Evolutionary conservation across 257 asterid species (phyloP).

Genomic region (Jacaranda mimosifolia): DNA sequence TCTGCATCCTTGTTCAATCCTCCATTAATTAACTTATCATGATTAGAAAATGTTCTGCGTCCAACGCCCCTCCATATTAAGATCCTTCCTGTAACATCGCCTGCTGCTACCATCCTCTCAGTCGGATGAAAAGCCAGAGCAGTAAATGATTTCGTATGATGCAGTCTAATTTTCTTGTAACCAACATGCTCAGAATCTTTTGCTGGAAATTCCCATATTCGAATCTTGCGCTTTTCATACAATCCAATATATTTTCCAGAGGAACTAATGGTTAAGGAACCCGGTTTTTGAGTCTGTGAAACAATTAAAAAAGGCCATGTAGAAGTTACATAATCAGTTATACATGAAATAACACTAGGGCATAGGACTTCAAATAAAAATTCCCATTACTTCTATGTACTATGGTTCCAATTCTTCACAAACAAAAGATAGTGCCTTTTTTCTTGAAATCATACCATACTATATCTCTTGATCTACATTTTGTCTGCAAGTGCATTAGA

Average conservation of each 20-base stretch:
- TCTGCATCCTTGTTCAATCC: conserved; percentile 49
- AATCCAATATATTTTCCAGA: conserved; percentile 76
- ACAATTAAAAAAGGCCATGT: conserved; percentile 26
- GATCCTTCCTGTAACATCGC: conserved; percentile 92
- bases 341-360: conserved; percentile 7
- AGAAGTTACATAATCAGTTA: conserved; percentile 4
- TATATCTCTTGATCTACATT: neutral
- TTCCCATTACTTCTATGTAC: neutral
- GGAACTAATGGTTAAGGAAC: conserved; percentile 58
- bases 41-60: conserved; percentile 41
- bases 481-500: neutral
- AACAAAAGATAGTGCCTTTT: neutral
- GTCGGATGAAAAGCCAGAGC: conserved; percentile 93
- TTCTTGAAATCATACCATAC: neutral
- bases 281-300: conserved; percentile 62
- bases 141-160: conserved; percentile 77
- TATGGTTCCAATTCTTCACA: conserved; percentile 7
- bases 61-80: conserved; percentile 95
- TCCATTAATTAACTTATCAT: conserved; percentile 45
- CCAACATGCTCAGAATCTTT: conserved; percentile 60
- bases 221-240: conserved; percentile 66
- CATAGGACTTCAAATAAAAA: conserved; percentile 13
- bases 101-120: conserved; percentile 86
- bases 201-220: conserved; percentile 83
- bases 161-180: conserved; percentile 68